Evolutionary conservation across 257 asterid genomes (phyloP).

Genomic region (Solanum commersonii): DNA sequence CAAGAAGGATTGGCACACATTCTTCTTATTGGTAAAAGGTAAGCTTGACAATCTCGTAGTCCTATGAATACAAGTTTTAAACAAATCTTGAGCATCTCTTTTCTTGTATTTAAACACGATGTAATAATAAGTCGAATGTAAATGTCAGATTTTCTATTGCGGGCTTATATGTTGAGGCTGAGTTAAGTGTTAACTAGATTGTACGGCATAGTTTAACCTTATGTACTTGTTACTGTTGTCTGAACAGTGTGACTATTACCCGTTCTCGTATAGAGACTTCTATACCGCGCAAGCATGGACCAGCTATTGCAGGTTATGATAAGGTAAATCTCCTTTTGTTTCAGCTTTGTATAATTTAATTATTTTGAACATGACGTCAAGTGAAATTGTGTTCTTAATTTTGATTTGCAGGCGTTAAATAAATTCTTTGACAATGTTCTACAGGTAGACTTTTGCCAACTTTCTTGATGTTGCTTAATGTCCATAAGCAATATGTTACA

Average conservation of each 20-base stretch:
- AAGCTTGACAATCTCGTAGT: not conserved
- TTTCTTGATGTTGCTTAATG: not conserved
- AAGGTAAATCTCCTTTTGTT: constrained; percentile 37
- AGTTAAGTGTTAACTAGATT: not conserved
- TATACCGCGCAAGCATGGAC: constrained; percentile 98
- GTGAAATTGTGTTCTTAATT: not conserved
- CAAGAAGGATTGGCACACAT: constrained; percentile 92
- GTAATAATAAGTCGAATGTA: not conserved
- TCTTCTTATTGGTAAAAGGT: constrained; percentile 91
- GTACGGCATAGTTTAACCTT: not conserved
- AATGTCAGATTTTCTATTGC: not conserved
- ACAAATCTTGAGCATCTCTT: not conserved
- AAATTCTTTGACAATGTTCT: constrained; percentile 77
- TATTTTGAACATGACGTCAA: not conserved
- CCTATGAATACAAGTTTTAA: not conserved
- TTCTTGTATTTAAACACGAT: not conserved
- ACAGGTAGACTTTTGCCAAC: constrained; percentile 34
- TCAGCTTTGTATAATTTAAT: not conserved
- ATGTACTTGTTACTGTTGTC: constrained; percentile 5
- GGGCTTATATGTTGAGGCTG: not conserved
- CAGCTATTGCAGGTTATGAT: constrained; percentile 89
- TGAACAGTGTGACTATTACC: constrained; percentile 67
- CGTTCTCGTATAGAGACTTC: constrained; percentile 88
- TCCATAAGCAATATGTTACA: not conserved
- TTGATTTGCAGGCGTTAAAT: constrained; percentile 61